Evolutionary conservation across 805 yeast species (phyloP), one percentile per base, ranked within the genome.

Genomic region (Candida taoyuanica): DNA sequence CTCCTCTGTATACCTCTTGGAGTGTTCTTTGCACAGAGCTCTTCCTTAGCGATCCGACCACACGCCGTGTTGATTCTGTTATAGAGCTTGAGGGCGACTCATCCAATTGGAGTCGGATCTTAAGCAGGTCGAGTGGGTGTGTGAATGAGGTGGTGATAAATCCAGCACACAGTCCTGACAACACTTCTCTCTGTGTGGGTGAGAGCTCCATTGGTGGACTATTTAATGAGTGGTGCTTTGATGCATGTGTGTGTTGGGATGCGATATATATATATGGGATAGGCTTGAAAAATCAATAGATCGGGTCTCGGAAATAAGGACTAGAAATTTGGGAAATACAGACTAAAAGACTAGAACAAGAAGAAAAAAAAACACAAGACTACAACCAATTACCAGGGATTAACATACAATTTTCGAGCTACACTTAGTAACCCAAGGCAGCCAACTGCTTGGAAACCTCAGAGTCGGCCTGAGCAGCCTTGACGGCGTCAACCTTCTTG

Each of bases 371-470:
- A n/a, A n/a, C n/a, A n/a, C n/a, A n/a, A n/a, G n/a, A n/a, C n/a
- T n/a, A n/a, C n/a, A n/a, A n/a, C n/a, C n/a, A n/a, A n/a, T n/a
- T n/a, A n/a, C n/a, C n/a, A n/a, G n/a, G n/a, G n/a, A n/a, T n/a
- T n/a, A n/a, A n/a, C n/a, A n/a, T n/a, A n/a, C n/a, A n/a, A 9
- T 12, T 20, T 35, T 33, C 31, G 29, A 25, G 32, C 29, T 33
- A 36, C 41, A 67, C 64, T 82, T 91, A 93, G 84, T 93, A 93
- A 76, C 99, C 99, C 64, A 93, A 75, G 66, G 94, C 73, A 70
- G 97, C 95, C 69, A 93, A 85, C 77, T 89, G 78, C 76, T 86
- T 74, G 62, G 95, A 81, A 67, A 78, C 95, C 64, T 86, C 93
- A 59, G 95, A 74, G 67, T 81, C 87, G 67, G 93, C 91, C 70